Base-by-base conservation (phyloP, 2,329 filamentous ascomycete genomes). In the Pyrenochaeta sp. region DNA sequence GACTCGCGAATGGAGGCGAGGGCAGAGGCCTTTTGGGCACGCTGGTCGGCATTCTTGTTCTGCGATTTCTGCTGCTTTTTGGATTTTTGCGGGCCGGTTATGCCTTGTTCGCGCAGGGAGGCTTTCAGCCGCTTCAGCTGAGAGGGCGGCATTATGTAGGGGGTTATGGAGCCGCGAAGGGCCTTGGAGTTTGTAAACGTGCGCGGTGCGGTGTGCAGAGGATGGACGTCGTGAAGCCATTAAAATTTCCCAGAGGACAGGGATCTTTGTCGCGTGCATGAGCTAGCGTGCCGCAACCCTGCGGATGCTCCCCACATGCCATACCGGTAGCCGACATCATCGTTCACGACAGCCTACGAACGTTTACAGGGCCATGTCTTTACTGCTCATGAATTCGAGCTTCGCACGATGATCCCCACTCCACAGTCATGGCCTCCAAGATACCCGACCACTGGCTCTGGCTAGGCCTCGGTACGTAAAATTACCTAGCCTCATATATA, bases 71-170 rank as follows among this genome's bases (percentile, higher is more conserved):
- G 90, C 75, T 91, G 90, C 78, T 97, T 98, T 72, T 98, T 98
- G 7, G 93, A 97, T 70, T 97, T 89, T 68, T 96, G 93, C 5
- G 92, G 92, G 1, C 93, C 92, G 36, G 93, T 88, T 45, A 99
- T 88, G 49, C 95, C 95, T 72, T 94, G 91, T 52, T 97, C 92
- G 58, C 88, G 86, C 41, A 99, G 84, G 9, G 93, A 97, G 64
- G 91, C 85, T 79, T 98, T 99, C 39, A 99, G 85, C 77, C 93
- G 90, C 79, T 98, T 99, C 53, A 99, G 84, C 81, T 99, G 96
- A 11, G 96, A 99, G 59, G 93, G 91, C 65, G 94, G 88, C 95
- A 99, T 99, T 7, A 31, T 59, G 31, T 7, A 17, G 5, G 2
- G 14, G 9, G 18, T 27, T 14, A 17, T 40, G 9, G 31, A 41